Conservation (phyloP, 2,329 filamentous ascomycete genomes). For the Cercospora citrullina region DNA sequence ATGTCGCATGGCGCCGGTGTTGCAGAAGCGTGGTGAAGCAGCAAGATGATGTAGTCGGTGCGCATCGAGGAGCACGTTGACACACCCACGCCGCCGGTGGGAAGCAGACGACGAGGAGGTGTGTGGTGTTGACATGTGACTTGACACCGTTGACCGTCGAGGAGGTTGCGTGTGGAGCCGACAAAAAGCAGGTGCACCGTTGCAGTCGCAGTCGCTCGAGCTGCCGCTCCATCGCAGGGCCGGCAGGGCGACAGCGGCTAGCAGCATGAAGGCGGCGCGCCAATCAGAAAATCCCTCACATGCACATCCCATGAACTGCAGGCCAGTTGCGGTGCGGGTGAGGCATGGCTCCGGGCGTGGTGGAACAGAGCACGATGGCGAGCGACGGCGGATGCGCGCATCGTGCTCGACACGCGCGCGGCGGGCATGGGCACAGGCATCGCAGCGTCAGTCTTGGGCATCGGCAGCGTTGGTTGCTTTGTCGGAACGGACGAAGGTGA, state of each 20-base stretch:
- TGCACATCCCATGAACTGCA: not conserved
- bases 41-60: not conserved
- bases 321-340: not conserved
- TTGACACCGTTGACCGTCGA: not conserved
- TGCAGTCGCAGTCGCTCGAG: not conserved
- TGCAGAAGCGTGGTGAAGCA: not conserved
- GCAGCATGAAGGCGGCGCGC: not conserved
- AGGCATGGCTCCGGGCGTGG: not conserved
- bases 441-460: not conserved
- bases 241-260: not conserved
- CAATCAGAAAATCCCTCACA: not conserved
- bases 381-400: not conserved
- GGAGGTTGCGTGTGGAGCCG: not conserved
- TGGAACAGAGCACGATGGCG: not conserved
- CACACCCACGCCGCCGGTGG: not conserved
- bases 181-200: not conserved
- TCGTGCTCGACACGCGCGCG: not conserved
- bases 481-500: not conserved
- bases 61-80: not conserved
- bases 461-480: not conserved
- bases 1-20: constrained; percentile 2
- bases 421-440: not conserved
- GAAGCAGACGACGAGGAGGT: not conserved
- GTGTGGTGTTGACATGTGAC: constrained; percentile 1
- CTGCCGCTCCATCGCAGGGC: not conserved